Base-by-base conservation (phyloP, 176 grass and related monocot species). In the Cenchrus fungigraminus region DNA sequence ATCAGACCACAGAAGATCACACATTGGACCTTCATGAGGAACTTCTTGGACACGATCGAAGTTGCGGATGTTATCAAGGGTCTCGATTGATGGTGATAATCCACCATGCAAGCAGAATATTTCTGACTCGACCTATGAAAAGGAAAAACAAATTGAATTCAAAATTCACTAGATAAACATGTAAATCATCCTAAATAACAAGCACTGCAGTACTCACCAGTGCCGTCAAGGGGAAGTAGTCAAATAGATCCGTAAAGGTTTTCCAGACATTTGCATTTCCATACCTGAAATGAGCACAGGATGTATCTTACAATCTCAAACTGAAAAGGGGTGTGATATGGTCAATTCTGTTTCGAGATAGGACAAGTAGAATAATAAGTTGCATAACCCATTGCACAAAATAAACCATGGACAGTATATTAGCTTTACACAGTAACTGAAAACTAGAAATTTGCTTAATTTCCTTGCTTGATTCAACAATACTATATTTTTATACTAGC, bases 71-170 rank as follows among this genome's bases (percentile, higher is more conserved):
- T 91, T 98, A 80, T 95, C 93, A 5, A 98, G 92, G 8, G 93
- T 98, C 84, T 98, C 93, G 43, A 98, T 95, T 31, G 95, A 98
- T 77, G 95, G 95, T 8, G 95, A 98, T 72, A 98, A 79, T 53
- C 95, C 95, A 77, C 95, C 95, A 53, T 98, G 95, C 85, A 98
- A 83, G 62, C 95, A 95, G 88, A 98, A 98, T 95, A 98, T 98
- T 88, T 98, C 95, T 49, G 95, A 98, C 54, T 98, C 95, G 1
- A 98, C 95, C 95, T 98, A 85, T 58, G 52, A 37, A 83, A 73
- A 31, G 12, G 56, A 52, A 17, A 50, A 71, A 65, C 9, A 72
- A 42, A 11, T 77, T 42, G 46, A 54, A 63, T 56, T n/a, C 58
- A 9, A 86, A 34, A 12, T 75, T 76, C 65, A 78, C 49, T 60